Conservation (phyloP, 2,329 filamentous ascomycete species). For the Arthrobotrys iridis region DNA sequence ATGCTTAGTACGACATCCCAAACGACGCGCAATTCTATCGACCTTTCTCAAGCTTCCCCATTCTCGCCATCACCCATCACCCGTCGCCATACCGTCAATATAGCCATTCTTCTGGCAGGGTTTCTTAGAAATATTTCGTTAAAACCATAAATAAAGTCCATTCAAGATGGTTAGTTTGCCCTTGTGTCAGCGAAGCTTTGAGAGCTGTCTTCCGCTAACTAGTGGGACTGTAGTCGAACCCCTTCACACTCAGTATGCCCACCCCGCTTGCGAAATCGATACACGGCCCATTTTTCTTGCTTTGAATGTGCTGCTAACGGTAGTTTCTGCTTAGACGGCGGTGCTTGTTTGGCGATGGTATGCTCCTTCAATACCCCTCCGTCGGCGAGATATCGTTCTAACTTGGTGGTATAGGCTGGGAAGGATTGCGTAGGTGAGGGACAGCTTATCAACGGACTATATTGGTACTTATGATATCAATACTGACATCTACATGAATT, state of each 20-base stretch:
- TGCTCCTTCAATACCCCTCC: slow-evolving; percentile 9
- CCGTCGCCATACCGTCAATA: slow-evolving; percentile 5
- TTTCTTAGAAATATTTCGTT: neutral
- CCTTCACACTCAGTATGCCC: slow-evolving; percentile 51
- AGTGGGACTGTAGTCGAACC: slow-evolving; percentile 38
- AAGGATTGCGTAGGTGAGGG: slow-evolving; percentile 86
- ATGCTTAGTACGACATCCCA: slow-evolving; percentile 32
- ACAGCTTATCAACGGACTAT: neutral
- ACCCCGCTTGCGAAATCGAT: neutral
- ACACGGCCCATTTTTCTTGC: neutral
- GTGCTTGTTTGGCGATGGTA: slow-evolving; percentile 54
- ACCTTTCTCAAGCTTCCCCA: slow-evolving; percentile 39
- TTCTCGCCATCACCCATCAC: slow-evolving; percentile 28
- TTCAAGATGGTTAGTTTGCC: slow-evolving; percentile 29
- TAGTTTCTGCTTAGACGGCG: slow-evolving; percentile 42
- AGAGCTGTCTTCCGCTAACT: slow-evolving; percentile 26
- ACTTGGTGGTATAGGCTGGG: slow-evolving; percentile 71
- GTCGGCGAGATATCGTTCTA: slow-evolving; percentile 11
- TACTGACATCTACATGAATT: slow-evolving; percentile 8
- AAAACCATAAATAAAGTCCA: neutral
- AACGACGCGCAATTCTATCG: slow-evolving; percentile 53
- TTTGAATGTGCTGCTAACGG: slow-evolving; percentile 17
- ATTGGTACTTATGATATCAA: neutral
- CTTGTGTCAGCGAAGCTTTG: slow-evolving; percentile 1
- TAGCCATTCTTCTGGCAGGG: neutral